phyloP scores from a whole-genome alignment of 345 rosid species.

The Gossypium ekmanianum region DNA sequence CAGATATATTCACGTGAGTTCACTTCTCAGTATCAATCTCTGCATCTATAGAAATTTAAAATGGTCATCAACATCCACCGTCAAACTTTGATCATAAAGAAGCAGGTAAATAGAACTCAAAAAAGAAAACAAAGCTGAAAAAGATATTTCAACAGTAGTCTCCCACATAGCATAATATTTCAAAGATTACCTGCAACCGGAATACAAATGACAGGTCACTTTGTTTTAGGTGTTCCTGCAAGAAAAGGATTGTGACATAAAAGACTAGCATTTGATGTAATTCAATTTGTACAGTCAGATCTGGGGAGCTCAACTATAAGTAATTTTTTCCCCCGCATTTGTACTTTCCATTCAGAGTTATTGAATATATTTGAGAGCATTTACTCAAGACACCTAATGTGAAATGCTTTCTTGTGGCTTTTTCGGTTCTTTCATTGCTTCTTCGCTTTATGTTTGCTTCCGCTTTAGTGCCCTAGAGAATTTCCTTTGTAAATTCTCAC shows the following conservation, averaged over 20 bases:
- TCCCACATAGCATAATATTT: slow-evolving; percentile 7
- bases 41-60: not conserved
- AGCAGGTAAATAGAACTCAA: not conserved
- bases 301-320: no score
- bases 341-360: no score
- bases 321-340: no score
- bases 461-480: no score
- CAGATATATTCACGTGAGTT: not conserved
- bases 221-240: slow-evolving; percentile 88
- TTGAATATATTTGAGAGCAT: no score
- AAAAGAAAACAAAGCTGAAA: not conserved
- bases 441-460: no score
- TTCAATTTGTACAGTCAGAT: no score
- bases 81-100: not conserved
- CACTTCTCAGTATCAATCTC: not conserved
- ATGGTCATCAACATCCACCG: not conserved
- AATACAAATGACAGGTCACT: slow-evolving; percentile 90
- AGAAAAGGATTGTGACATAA: slow-evolving; percentile 21
- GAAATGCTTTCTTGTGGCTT: no score
- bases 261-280: slow-evolving; percentile 16
- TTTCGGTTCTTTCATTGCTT: no score
- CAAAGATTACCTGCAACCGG: slow-evolving; percentile 72
- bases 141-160: not conserved
- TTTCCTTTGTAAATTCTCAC: no score
- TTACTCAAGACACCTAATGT: no score